Evolutionary conservation across 345 rosid genomes (phyloP), one percentile per base, ranked within the genome.

Genomic region (Citrus inodora): DNA sequence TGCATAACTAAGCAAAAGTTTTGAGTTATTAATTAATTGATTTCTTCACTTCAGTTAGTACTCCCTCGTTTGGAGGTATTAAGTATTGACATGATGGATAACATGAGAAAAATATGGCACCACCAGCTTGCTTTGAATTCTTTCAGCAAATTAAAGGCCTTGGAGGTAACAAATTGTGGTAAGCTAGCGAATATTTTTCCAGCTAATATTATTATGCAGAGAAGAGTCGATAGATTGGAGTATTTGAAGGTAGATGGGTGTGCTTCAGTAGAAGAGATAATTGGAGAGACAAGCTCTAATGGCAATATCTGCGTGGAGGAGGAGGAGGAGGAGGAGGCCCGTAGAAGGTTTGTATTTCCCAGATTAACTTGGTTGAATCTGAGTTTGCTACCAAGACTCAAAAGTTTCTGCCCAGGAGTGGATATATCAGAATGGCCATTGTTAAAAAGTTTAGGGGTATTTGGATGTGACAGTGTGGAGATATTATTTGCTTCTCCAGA

Each of bases 251-350:
- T 71, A 55, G 6, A 0, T 0, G 33, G 14, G 14, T 64, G 40
- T 11, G 42, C 22, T 32, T 75, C 70, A 75, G 9, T 80, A 42
- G 81, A 83, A 65, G 80, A 75, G 21, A 58, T 83, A 58, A 46
- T 80, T 32, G 24, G 4, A 3, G 42, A 0, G 3, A 74, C 9
- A 2, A 5, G 7, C 38, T 4, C 4, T 22, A 59, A 7, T 3
- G 10, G 63, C 63, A 21, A 51, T 51, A 16, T 25, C n/a, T 51
- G 67, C 9, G 19, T 10, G 38, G 6, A 16, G 53, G 65, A 10
- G 11, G 73, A 42, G 27, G 6, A 27, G 28, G 56, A 10, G 11
- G 73, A 30, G 27, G 13, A 33, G 24, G 51, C 28, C 13, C 19
- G 19, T 64, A 56, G 40, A 2, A 8, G 68, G 48, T 68, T 69